Evolutionary conservation across 2,329 filamentous ascomycete species (phyloP).

Genomic region (Exophiala lecanii-corni): DNA sequence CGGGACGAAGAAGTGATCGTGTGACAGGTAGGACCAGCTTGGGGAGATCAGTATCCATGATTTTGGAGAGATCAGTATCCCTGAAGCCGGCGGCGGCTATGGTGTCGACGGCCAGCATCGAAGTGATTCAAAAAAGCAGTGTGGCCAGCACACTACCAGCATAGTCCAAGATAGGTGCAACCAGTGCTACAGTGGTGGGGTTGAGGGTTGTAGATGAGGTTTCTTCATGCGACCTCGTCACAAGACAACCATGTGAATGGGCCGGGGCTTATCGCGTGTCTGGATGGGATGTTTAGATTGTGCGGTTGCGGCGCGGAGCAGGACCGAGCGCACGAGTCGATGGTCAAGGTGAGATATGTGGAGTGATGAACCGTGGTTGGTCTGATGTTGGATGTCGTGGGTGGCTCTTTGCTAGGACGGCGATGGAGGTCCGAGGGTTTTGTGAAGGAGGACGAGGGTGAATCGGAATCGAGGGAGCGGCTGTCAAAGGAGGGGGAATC

Average conservation of each 20-base stretch:
- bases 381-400: too few relatives aligned
- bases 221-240: too few relatives aligned
- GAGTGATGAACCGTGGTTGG: not conserved
- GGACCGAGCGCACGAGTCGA: not conserved
- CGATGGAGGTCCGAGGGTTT: not conserved
- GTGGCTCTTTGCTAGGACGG: too few relatives aligned
- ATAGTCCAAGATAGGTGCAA: constrained; percentile 7
- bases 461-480: not conserved
- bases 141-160: constrained; percentile 18
- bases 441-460: not conserved
- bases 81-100: constrained; percentile 18
- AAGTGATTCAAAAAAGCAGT: constrained; percentile 7
- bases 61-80: constrained; percentile 13
- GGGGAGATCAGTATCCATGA: constrained; percentile 20
- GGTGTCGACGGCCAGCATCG: constrained; percentile 23
- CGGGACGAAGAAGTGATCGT: constrained; percentile 16
- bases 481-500: not conserved
- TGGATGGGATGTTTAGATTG: not conserved
- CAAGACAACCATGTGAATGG: too few relatives aligned
- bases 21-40: constrained; percentile 2
- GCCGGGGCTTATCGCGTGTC: not conserved
- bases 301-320: not conserved
- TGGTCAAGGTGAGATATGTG: not conserved
- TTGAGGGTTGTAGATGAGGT: too few relatives aligned
- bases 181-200: not conserved